Evolutionary conservation across 805 yeast genomes (phyloP), one percentile per base, ranked within the genome.

Genomic region (Schwanniomyces sp.): DNA sequence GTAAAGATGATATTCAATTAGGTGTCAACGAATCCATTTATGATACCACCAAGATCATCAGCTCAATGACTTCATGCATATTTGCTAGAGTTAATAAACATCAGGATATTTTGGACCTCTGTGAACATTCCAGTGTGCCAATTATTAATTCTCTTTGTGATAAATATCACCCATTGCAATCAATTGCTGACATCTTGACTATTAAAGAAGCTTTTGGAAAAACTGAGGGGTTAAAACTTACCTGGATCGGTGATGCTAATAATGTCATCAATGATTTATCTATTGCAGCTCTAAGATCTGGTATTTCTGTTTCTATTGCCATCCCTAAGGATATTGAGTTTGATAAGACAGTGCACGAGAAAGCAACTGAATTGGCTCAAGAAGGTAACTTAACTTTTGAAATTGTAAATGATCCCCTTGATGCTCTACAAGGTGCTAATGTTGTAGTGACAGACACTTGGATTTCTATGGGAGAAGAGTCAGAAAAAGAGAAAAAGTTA

Each of bases 181-280:
- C 98, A 3, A 87, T 94, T 53, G 84, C 97, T 48, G 99, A 94
- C 66, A 57, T 94, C 48, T 71, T 89, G 55, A 91, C 98, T 3
- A 86, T 94, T 50, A 82, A 85, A 53, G 97, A 94, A 68, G 68
- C 84, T 4, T 88, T 88, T 59, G 81, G 82, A 4, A 70, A 66
- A 27, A 68, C 78, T 1, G 64, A 80, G 52, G 83, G 82, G 4
- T 76, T 91, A 53, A 91, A 90, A 58, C 70, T 92, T 42, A 84
- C 97, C 1, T 92, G 99, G 99, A 83, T 94, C 16, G 99, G 99
- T 50, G 99, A 92, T 66, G 85, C 97, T 27, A 94, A 94, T 67
- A 94, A 94, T 60, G 98, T 94, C 28, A 85, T 94, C 51, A 92
- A 94, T 66, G 99, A 94, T 70, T 78, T 94, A 68, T 82, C 95